These are phyloP conservation scores for Selaginella tamariscina DNA, from an alignment of 75 land plant genomes.

Conservation along the genomic window DNA sequence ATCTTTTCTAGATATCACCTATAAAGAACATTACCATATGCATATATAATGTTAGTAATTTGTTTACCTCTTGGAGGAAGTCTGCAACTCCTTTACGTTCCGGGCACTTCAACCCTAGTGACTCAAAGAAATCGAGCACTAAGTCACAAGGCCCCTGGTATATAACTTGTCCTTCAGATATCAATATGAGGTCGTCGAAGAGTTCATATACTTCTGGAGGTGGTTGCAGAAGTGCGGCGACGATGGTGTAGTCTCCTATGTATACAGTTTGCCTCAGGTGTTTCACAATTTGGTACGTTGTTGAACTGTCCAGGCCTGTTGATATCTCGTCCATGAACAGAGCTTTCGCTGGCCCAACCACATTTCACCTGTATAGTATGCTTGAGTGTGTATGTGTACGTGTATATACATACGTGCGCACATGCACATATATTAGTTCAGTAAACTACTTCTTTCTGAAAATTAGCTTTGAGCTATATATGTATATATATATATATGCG, in stretches of 20 bases:
- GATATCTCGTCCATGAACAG: neutral
- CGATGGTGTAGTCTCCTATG: neutral
- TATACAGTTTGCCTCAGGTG: neutral
- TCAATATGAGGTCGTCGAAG: neutral
- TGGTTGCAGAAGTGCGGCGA: neutral
- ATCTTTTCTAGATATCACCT: conserved; percentile 19
- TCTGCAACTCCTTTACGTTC: conserved; percentile 5
- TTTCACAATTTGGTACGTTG: neutral
- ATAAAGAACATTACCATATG: neutral
- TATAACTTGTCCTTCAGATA: neutral
- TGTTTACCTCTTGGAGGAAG: conserved; percentile 3
- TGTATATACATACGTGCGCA: no score
- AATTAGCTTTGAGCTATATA: neutral
- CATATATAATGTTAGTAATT: neutral
- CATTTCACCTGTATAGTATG: neutral
- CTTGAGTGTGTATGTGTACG: no score
- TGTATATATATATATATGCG: no score
- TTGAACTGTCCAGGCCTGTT: neutral
- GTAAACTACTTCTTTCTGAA: neutral
- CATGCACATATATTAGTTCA: no score
- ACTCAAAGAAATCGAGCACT: neutral
- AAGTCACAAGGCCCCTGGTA: neutral
- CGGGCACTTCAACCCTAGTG: conserved; percentile 2
- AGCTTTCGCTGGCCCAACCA: neutral
- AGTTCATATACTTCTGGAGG: neutral